Conservation (phyloP, 163 green algal species). For the Scenedesmus sp. region DNA sequence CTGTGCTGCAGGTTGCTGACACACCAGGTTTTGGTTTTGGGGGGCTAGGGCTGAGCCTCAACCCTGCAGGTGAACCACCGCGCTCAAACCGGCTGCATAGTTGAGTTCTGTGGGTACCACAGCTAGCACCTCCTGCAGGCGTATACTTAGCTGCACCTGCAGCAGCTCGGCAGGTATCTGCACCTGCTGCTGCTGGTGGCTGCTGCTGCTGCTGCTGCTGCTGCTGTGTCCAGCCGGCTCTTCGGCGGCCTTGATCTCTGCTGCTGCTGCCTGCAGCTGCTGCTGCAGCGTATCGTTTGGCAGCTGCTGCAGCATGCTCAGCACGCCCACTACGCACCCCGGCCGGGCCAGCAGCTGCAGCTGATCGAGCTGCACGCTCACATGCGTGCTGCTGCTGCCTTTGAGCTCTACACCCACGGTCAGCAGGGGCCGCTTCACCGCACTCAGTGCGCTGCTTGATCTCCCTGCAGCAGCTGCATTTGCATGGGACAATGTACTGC, state of each 20-base stretch:
- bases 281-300: constrained; percentile 35
- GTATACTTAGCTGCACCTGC: constrained; percentile 14
- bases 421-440: constrained; percentile 25
- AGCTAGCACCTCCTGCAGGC: not conserved
- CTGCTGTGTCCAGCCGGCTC: constrained; percentile 5
- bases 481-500: no score
- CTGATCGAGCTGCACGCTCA: constrained; percentile 29
- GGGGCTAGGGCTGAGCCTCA: not conserved
- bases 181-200: constrained; percentile 26
- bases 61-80: constrained; percentile 11
- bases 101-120: constrained; percentile 27
- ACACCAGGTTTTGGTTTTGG: not conserved
- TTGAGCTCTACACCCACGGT: not conserved
- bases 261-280: constrained; percentile 6
- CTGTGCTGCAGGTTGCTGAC: not conserved
- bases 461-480: not conserved
- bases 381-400: not conserved
- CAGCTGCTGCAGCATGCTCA: constrained; percentile 42
- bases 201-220: not conserved
- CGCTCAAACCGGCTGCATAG: constrained; percentile 17
- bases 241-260: constrained; percentile 9
- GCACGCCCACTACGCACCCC: not conserved
- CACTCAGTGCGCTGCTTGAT: not conserved
- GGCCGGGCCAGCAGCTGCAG: constrained; percentile 53
- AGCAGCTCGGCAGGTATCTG: constrained; percentile 30